Evolutionary conservation across 2,329 filamentous ascomycete genomes (phyloP), one percentile per base, ranked within the genome.

Genomic region (Aspergillus terreus): DNA sequence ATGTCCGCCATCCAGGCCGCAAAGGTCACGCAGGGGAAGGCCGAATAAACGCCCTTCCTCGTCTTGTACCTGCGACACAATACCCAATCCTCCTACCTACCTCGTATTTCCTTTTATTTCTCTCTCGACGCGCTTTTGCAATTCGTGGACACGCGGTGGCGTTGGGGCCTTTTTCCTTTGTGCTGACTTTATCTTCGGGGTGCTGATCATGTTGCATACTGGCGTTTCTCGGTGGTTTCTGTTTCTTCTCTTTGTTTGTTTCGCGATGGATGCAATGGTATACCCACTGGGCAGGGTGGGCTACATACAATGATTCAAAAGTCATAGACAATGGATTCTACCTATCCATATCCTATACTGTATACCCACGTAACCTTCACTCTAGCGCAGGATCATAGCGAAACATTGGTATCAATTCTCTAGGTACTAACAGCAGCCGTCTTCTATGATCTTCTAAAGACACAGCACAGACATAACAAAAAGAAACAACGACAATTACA

Each of bases 1-100:
- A 95, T 99, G 87, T 92, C 91, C 64, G 92, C 94, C 21, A 87
- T 99, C 14, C 91, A 96, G 73, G 92, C 92, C 1, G 90, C 91
- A 44, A 97, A 97, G 77, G 91, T 76, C 19, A 76, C 73, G 3
- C 73, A 76, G 54, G 73, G 73, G 2, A 72, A 71, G 47, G 59
- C 65, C 27, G 73, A 76, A 53, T 74, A 61, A 75, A 54, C 73
- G 60, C 58, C 53, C 9, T 11, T 41, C 15, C 47, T n/a, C 36
- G 21, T 21, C 35, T 47, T 6, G 23, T 23, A 23, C 6, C 6
- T 23, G 23, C 23, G 27, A 30, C 27, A 30, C 27, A 30, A 30
- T 30, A 30, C 27, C 27, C 27, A 11, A 30, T 30, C 27, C 27
- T 10, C 10, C 23, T 6, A 23, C 10, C 27, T 30, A 30, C 27